Base-by-base conservation (phyloP, 306 rosid species). In the Hylodesmum podocarpum region DNA sequence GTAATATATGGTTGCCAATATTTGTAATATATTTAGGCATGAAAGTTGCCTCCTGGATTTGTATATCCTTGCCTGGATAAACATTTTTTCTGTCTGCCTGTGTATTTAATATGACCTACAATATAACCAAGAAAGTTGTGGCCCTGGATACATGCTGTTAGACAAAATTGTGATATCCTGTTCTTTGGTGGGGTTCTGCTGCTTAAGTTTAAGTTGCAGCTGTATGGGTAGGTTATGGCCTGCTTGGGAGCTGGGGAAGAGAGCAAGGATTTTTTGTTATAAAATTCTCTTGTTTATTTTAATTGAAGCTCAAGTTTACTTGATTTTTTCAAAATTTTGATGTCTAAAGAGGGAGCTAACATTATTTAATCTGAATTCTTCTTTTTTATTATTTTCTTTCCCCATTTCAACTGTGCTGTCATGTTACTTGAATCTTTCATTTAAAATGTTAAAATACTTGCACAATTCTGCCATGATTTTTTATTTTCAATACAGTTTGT, bases 1-100 rank as follows among this genome's bases (percentile, higher is more conserved):
- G 86, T 77, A 82, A 65, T 33, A 70, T 72, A 73, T 82, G 83
- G 24, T 64, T 61, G 61, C 72, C 69, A 39, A 62, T 75, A 47
- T 81, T 70, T 82, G 81, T 63, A 82, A 33, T 70, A 76, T 82
- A 76, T 7, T 58, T 81, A 66, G 81, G 72, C 31, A 50, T 47
- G 27, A 37, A 14, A 67, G 80, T 33, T 53, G 47, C 49, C 39
- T 68, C 72, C 72, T 58, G 62, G 53, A 72, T 64, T 64, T 64
- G 53, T 67, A 53, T 50, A 63, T 39, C 44, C 54, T 72, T 13
- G n/a, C 29, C 61, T 72, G 61, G 66, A 39, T 72, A 25, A 29
- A 39, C 59, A 39, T 28, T 49, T 71, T 28, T 29, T 44, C 74
- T 40, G 34, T n/a, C 33, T 40, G 12, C 71, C 51, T 68, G 37